Percentiles rank a stretch among this genome's conserved stretches.
phyloP scores from a whole-genome alignment of 2,329 filamentous ascomycete genomes.

The Scortechinia acanthostroma region DNA sequence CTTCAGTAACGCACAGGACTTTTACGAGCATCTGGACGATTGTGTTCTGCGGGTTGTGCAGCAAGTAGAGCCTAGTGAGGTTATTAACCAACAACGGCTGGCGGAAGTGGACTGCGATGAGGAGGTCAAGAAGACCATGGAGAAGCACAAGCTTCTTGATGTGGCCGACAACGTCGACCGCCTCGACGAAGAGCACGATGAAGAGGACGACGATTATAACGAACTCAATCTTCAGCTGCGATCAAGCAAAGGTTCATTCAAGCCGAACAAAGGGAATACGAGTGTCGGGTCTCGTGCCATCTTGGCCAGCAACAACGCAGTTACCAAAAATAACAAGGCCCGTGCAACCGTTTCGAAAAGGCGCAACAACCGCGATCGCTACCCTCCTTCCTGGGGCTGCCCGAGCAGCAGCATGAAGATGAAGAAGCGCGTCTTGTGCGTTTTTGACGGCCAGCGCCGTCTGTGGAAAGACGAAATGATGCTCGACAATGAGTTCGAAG shows the following conservation, averaged over 20 bases:
- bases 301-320: not conserved
- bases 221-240: not conserved
- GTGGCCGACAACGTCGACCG: not conserved
- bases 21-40: slow-evolving; percentile 58
- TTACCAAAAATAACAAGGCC: not conserved
- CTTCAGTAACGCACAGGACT: slow-evolving; percentile 61
- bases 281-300: not conserved
- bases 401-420: slow-evolving; percentile 58
- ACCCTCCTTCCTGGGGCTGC: slow-evolving; percentile 57
- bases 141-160: not conserved
- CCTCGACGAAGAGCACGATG: not conserved
- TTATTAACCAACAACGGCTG: slow-evolving; percentile 8
- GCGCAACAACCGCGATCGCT: slow-evolving; percentile 57
- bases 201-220: not conserved
- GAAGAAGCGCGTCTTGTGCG: slow-evolving; percentile 60
- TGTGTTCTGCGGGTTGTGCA: slow-evolving; percentile 16
- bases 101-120: not conserved
- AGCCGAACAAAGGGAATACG: slow-evolving; percentile 18
- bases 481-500: slow-evolving; percentile 59
- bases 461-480: slow-evolving; percentile 68
- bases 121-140: not conserved
- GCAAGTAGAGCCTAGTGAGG: slow-evolving; percentile 14
- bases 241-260: slow-evolving; percentile 11
- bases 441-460: slow-evolving; percentile 54
- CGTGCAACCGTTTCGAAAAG: slow-evolving; percentile 24